Conservation (phyloP, 1,284 basidiomycete species). For the Gomphus bonarii region DNA sequence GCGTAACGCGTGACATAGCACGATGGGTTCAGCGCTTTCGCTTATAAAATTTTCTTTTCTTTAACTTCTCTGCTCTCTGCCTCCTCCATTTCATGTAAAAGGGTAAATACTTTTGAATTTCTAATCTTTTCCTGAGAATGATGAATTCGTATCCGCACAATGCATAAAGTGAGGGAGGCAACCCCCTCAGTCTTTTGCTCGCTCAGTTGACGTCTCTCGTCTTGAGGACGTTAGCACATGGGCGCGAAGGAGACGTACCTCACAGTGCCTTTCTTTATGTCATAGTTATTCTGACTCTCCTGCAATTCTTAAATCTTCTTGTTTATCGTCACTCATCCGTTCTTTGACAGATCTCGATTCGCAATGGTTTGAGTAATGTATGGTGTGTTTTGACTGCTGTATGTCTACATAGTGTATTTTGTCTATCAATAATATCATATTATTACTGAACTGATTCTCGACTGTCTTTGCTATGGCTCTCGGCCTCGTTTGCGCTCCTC, state of each 20-base stretch:
- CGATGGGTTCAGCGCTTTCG: neutral
- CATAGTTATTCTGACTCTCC: conserved; percentile 16
- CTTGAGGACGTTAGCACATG: conserved; percentile 22
- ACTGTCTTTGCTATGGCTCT: neutral
- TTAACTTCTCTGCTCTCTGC: neutral
- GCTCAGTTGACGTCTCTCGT: conserved; percentile 21
- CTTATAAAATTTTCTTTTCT: neutral
- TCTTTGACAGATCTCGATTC: neutral
- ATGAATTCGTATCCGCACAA: conserved; percentile 4
- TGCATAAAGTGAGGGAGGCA: conserved; percentile 15
- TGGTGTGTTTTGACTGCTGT: neutral
- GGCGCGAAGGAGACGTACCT: conserved; percentile 19
- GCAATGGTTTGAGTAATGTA: neutral
- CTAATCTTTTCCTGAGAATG: neutral
- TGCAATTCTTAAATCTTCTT: neutral
- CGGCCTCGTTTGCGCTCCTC: conserved; percentile 13
- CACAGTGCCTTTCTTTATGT: conserved; percentile 8
- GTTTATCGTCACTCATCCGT: neutral
- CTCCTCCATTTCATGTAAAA: neutral
- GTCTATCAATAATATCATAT: neutral
- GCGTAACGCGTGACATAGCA: conserved; percentile 2
- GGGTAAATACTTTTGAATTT: neutral
- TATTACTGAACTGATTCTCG: neutral
- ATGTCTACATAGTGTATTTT: neutral
- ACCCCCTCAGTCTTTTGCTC: conserved; percentile 21